Evolutionary conservation across 192 early-diverging fungal genomes (phyloP), one percentile per base, ranked within the genome.

Genomic region (Jimgerdemannia flammicorona): DNA sequence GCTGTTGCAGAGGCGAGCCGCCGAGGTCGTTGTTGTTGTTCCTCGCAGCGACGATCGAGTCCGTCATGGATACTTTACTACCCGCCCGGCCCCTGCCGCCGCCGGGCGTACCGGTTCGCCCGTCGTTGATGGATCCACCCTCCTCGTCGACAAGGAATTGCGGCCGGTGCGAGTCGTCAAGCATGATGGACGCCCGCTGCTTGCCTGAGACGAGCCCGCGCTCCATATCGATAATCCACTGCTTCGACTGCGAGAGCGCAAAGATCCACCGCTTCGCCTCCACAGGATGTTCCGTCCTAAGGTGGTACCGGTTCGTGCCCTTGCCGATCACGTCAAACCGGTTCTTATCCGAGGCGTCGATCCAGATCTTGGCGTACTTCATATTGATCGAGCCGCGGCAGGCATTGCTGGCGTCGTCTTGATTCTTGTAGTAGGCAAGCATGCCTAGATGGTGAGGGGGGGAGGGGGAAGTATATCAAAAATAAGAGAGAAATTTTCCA

Each of bases 241-340:
- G 85, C 82, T 92, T 93, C 44, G 93, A 91, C 71, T 94, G 92
- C 42, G 90, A 91, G 19, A 96, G 83, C 42, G 91, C 85, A 72
- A 90, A 86, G 9, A 94, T 92, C 93, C 95, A 96, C 75, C 90
- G 90, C 78, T 93, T 92, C 73, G 95, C 93, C 66, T 93, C 89
- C 18, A 85, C 89, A 4, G 88, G 85, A 63, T 88, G 84, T 4
- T 81, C 78, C 9, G 93, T 92, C 71, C 90, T 87, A 69, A 96
- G 78, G 41, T 87, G 87, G 73, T 93, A 96, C 66, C 87, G 86
- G 65, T 91, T 86, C 9, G 88, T 90, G 8, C 93, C 94, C 69
- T 91, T 93, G 63, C 92, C 93, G 49, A 91, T 87, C 0, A 94
- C 89, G 71, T 94, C 93, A 71, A 96, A 96, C 74, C 90, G 87